Evolutionary conservation across 1,284 basidiomycete genomes (phyloP).

Genomic region (Cystobasidium sp.): DNA sequence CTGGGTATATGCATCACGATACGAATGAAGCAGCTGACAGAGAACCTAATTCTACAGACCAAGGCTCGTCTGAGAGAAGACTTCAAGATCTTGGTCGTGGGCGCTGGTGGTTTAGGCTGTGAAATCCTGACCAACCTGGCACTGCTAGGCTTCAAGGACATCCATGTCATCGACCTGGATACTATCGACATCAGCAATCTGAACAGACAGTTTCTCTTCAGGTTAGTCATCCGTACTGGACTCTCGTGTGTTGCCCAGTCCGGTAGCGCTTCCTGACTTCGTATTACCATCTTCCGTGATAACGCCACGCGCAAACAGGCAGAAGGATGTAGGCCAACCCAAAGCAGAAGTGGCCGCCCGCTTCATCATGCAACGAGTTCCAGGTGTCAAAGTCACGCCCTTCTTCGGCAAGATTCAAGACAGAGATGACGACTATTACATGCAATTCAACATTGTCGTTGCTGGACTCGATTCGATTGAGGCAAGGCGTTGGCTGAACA

Average conservation of each 20-base stretch:
- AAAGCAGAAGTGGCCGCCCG: slow-evolving; percentile 94
- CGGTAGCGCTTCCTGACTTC: no score
- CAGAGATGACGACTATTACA: slow-evolving; percentile 92
- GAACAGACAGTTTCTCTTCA: slow-evolving; percentile 97
- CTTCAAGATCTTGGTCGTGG: slow-evolving; percentile 95
- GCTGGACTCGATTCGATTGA: slow-evolving; percentile 98
- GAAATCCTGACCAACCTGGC: slow-evolving; percentile 94
- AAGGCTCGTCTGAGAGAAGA: slow-evolving; percentile 82
- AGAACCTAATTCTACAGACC: slow-evolving; percentile 63
- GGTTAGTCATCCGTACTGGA: slow-evolving; percentile 65
- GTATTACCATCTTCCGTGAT: no score
- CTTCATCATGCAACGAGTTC: slow-evolving; percentile 92
- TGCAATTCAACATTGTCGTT: slow-evolving; percentile 94
- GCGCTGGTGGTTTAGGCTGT: slow-evolving; percentile 91
- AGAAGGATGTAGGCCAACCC: slow-evolving; percentile 87
- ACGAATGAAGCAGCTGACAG: not conserved
- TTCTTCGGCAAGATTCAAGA: slow-evolving; percentile 98
- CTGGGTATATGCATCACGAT: not conserved
- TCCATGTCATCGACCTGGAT: slow-evolving; percentile 99
- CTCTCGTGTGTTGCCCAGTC: no score
- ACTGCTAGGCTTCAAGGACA: slow-evolving; percentile 92
- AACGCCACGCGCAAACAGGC: slow-evolving; percentile 63
- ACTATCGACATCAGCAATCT: slow-evolving; percentile 99
- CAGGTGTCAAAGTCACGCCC: slow-evolving; percentile 92
- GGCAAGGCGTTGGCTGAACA: slow-evolving; percentile 98